Evolutionary conservation across 306 rosid genomes (phyloP).

Genomic region (Geum urbanum): DNA sequence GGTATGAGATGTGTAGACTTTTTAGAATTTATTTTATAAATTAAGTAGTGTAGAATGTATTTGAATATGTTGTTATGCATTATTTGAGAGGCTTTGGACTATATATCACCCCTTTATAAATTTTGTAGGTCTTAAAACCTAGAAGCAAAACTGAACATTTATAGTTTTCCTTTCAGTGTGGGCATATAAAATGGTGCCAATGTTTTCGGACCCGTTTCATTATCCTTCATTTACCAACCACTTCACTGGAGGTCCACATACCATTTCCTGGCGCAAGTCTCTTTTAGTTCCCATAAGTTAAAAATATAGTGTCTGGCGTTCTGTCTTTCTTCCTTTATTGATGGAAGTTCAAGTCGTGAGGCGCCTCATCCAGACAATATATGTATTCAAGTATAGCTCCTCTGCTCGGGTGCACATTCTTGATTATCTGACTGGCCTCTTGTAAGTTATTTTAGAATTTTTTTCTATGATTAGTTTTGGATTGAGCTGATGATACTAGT

Average conservation of each 20-base stretch:
- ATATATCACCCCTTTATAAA: too few relatives aligned
- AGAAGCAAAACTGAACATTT: too few relatives aligned
- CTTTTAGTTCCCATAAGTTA: constrained; percentile 27
- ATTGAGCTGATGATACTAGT: not conserved
- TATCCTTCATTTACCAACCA: constrained; percentile 48
- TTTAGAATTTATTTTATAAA: too few relatives aligned
- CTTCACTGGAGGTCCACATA: constrained; percentile 60
- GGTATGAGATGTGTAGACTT: too few relatives aligned
- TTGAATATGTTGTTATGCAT: too few relatives aligned
- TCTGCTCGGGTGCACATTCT: constrained; percentile 78
- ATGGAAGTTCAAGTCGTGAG: constrained; percentile 76
- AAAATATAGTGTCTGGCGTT: constrained; percentile 49
- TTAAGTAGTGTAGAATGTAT: too few relatives aligned
- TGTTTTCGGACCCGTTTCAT: constrained; percentile 42
- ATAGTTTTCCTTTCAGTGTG: too few relatives aligned
- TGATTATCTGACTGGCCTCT: constrained; percentile 76
- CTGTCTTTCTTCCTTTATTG: constrained; percentile 68
- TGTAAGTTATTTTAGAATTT: constrained; percentile 49
- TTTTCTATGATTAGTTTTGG: not conserved
- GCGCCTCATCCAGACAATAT: constrained; percentile 61
- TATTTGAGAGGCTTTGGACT: too few relatives aligned
- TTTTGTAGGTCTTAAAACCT: too few relatives aligned
- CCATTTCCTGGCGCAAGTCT: constrained; percentile 35
- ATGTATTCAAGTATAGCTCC: constrained; percentile 68
- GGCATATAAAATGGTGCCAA: constrained; percentile 51